Percentiles rank a stretch among this genome's conserved stretches.
Conservation (phyloP, 108 stramenopile species). For the Pseudonitzschia multiseries region DNA sequence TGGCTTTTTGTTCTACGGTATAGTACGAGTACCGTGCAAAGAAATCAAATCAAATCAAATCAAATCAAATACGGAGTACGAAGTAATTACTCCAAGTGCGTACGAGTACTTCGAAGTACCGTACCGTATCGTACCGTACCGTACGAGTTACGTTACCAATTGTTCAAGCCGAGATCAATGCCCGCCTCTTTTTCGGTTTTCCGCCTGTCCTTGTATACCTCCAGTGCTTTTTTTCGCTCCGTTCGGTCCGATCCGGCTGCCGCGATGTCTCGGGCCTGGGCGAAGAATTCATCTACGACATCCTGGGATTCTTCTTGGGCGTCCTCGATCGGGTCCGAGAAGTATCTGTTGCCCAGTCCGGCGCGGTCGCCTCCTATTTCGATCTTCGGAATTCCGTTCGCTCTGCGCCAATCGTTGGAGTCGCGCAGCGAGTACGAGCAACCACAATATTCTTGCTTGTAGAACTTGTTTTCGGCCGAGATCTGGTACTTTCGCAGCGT, state of each 20-base stretch:
- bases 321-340: slow-evolving; percentile 55
- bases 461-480: slow-evolving; percentile 35
- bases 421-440: slow-evolving; percentile 58
- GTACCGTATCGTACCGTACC: too few relatives aligned
- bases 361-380: slow-evolving; percentile 56
- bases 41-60: too few relatives aligned
- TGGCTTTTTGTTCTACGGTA: too few relatives aligned
- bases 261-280: slow-evolving; percentile 50
- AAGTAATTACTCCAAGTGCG: too few relatives aligned
- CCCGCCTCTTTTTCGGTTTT: slow-evolving; percentile 52
- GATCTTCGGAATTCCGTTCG: slow-evolving; percentile 56
- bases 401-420: slow-evolving; percentile 55
- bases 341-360: slow-evolving; percentile 59
- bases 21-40: too few relatives aligned
- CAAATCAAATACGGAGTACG: too few relatives aligned
- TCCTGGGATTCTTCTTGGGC: slow-evolving; percentile 63
- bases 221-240: slow-evolving; percentile 47
- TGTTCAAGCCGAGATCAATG: slow-evolving; percentile 50
- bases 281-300: slow-evolving; percentile 69
- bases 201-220: slow-evolving; percentile 42
- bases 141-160: slow-evolving; percentile 54
- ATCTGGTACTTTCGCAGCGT: slow-evolving; percentile 62
- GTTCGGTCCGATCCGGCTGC: slow-evolving; percentile 39
- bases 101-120: too few relatives aligned
- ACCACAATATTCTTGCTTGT: slow-evolving; percentile 76